A percentile compares a stretch with the other conserved stretches of the same genome.
These are phyloP conservation scores for Rosellinia necatrix DNA, from an alignment of 2,329 filamentous ascomycete genomes.

Conservation along the genomic window DNA sequence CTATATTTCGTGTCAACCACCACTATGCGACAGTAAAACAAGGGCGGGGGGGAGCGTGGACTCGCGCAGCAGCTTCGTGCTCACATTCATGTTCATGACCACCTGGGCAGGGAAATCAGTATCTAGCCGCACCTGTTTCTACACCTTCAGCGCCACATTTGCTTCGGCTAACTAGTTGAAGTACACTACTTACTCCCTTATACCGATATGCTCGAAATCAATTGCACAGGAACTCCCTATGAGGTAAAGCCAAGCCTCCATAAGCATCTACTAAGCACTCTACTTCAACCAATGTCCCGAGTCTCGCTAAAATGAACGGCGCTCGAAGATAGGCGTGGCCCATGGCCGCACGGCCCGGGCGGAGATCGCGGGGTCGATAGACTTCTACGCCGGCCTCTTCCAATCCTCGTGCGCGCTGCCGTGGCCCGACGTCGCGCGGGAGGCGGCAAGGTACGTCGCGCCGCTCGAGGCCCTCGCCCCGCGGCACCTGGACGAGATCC, in stretches of 20 bases:
- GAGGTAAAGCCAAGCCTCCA: constrained; percentile 5
- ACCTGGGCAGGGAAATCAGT: neutral
- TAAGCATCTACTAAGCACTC: neutral
- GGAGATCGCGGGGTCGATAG: constrained; percentile 42
- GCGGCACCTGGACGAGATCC: constrained; percentile 49
- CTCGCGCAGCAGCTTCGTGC: neutral
- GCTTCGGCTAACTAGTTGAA: neutral
- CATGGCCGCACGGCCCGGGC: constrained; percentile 41
- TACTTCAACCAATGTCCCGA: neutral
- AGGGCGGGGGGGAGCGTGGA: neutral
- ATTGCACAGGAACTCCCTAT: constrained; percentile 22
- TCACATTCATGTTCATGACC: no score
- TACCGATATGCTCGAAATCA: constrained; percentile 27
- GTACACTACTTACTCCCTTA: neutral
- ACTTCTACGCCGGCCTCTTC: constrained; percentile 45
- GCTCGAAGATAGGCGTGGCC: constrained; percentile 42
- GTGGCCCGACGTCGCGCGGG: constrained; percentile 40
- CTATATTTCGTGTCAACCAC: no score
- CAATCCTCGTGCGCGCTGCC: constrained; percentile 38
- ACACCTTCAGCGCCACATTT: no score
- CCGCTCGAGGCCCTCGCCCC: constrained; percentile 46
- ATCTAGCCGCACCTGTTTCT: neutral
- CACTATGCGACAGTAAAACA: no score
- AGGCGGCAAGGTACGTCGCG: constrained; percentile 52
- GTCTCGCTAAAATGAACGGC: constrained; percentile 15